phyloP scores from a whole-genome alignment of 2,329 filamentous ascomycete species.

The Neophaeococcomyces aloes region DNA sequence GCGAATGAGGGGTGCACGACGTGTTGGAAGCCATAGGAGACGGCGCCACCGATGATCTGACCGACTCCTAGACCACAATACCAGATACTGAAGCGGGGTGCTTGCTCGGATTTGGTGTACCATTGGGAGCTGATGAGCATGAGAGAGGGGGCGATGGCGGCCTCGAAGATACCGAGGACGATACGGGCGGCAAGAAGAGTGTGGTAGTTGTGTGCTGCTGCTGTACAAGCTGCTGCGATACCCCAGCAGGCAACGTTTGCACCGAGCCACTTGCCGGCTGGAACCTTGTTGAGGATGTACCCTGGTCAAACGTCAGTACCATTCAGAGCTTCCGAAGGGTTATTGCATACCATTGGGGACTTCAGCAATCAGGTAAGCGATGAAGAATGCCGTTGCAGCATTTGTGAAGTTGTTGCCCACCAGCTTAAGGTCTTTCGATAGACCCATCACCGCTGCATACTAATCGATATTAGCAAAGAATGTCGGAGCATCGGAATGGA shows the following conservation, averaged over 20 bases:
- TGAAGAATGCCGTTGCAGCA: slow-evolving; percentile 52
- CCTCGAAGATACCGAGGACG: too few species aligned
- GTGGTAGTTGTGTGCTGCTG: too few species aligned
- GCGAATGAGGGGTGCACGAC: too few species aligned
- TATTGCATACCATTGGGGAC: slow-evolving; percentile 35
- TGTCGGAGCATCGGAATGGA: background rate
- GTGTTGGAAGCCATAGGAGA: too few species aligned
- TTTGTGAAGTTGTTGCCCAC: slow-evolving; percentile 53
- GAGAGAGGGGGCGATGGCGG: too few species aligned
- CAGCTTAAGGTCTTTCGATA: slow-evolving; percentile 46
- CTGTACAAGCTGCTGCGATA: too few species aligned
- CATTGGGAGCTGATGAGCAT: too few species aligned
- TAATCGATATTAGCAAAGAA: background rate
- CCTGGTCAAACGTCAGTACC: slow-evolving; percentile 30
- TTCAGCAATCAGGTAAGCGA: slow-evolving; percentile 50
- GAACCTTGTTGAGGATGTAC: slow-evolving; percentile 50
- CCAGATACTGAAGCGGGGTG: too few species aligned
- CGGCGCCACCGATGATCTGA: too few species aligned
- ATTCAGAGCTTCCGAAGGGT: slow-evolving; percentile 27
- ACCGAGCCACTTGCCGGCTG: slow-evolving; percentile 52
- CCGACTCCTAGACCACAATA: too few species aligned
- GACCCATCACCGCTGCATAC: slow-evolving; percentile 46
- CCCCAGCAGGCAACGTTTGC: slow-evolving; percentile 11
- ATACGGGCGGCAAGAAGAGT: too few species aligned
- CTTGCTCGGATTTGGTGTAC: too few species aligned